phyloP scores from a whole-genome alignment of 352 stramenopile genomes.

The Phytopythium cucurbitacearum region DNA sequence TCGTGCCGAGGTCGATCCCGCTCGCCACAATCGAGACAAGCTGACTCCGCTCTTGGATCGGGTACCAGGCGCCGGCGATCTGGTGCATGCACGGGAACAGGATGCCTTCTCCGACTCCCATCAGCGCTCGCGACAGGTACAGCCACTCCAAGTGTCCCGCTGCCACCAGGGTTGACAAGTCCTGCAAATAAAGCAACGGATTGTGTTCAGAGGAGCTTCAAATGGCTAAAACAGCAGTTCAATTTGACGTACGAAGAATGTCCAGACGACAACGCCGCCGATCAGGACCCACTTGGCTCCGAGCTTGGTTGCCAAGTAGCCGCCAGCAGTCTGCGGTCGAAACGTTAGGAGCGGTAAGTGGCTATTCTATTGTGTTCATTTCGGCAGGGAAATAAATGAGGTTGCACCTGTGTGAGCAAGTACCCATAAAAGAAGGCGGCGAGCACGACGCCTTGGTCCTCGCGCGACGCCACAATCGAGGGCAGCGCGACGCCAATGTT shows the following conservation, averaged over 20 bases:
- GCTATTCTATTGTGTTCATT: background rate
- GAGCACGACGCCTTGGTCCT: constrained; percentile 73
- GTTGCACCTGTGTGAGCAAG: constrained; percentile 68
- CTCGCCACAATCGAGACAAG: constrained; percentile 76
- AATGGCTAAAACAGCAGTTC: background rate
- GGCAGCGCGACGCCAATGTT: constrained; percentile 85
- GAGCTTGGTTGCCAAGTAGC: constrained; percentile 57
- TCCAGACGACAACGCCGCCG: constrained; percentile 75
- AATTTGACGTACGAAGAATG: constrained; percentile 49
- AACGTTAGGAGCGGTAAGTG: background rate
- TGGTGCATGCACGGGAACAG: constrained; percentile 87
- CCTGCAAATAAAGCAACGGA: constrained; percentile 15
- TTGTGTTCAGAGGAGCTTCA: background rate
- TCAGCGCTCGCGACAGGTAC: constrained; percentile 68
- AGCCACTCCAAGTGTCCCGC: constrained; percentile 51
- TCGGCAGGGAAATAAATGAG: too few species aligned
- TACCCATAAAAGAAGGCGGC: constrained; percentile 88
- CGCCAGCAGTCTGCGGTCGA: constrained; percentile 53
- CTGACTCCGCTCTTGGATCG: constrained; percentile 70
- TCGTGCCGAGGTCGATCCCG: constrained; percentile 77
- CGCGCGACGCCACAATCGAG: constrained; percentile 67
- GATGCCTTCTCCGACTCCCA: constrained; percentile 83
- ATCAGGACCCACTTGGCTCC: constrained; percentile 74
- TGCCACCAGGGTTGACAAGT: constrained; percentile 68
- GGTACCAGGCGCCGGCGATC: constrained; percentile 78